Evolutionary conservation across 495 filamentous ascomycete genomes (phyloP), one percentile per base, ranked within the genome.

Genomic region (Chaetomidium leptoderma): DNA sequence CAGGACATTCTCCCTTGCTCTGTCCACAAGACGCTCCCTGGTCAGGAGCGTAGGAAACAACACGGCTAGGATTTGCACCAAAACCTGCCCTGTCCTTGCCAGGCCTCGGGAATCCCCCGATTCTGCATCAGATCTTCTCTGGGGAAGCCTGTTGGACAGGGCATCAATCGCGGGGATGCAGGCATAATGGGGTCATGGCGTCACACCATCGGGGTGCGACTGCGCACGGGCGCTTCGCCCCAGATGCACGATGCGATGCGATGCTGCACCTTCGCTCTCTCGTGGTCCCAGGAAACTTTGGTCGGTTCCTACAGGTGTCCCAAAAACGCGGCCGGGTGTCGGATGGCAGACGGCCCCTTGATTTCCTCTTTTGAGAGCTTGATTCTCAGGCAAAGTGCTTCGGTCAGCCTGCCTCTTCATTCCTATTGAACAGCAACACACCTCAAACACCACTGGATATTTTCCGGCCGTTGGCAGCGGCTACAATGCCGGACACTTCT

Each of bases 361-460:
- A n/a, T 17, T 48, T 33, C 24, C 47, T 21, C 30, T 46, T 42
- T 24, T 14, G 26, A 37, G 11, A 29, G 23, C 32, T 33, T 16
- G 50, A 47, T 8, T 47, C 46, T 46, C 46, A 48, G 56, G 56
- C 55, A 59, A 35, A 54, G 54, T 50, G 53, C 45, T 13, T 48
- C 40, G 46, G 58, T 47, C 57, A 30, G 23, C 16, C 48, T 19
- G 10, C n/a, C 49, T 45, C 16, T 23, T 51, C 39, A 17, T 45
- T 24, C 27, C 49, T 13, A 30, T 55, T 58, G 55, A 54, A 16
- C n/a, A 19, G 42, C 21, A 53, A 35, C 45, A 63, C 57, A 57
- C 53, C 44, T 59, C 55, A 63, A 59, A 63, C 57, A 36, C 4
- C 37, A 19, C n/a, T 36, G 26, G 17, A 33, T 43, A 52, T 59